These are phyloP conservation scores for Arabidopsis arenosa DNA, from an alignment of 345 rosid species.

Conservation along the genomic window DNA sequence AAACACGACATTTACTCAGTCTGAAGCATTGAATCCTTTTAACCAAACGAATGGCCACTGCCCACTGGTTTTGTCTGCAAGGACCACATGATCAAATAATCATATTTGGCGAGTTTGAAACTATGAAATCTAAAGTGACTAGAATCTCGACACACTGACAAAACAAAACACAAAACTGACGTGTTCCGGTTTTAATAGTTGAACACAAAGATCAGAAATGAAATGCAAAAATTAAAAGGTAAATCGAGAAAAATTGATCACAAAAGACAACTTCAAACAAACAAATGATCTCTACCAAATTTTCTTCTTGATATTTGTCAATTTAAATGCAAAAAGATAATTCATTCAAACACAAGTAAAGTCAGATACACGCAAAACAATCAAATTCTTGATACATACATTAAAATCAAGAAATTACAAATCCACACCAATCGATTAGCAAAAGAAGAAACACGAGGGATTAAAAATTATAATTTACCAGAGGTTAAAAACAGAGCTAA, in stretches of 20 bases:
- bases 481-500: conserved; percentile 13
- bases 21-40: not conserved
- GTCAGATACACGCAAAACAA: not conserved
- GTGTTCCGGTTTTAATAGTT: not conserved
- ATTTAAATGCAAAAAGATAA: too few relatives aligned
- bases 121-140: conserved; percentile 2
- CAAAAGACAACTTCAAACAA: not conserved
- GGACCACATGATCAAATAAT: not conserved
- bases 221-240: not conserved
- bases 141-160: not conserved
- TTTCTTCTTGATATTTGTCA: too few relatives aligned
- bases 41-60: not conserved
- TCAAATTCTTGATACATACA: not conserved
- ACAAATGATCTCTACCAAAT: too few relatives aligned
- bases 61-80: too few relatives aligned
- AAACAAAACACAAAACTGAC: not conserved
- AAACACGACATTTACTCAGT: conserved; percentile 8
- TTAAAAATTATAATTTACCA: conserved; percentile 5
- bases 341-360: too few relatives aligned
- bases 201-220: not conserved
- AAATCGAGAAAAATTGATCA: not conserved
- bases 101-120: not conserved
- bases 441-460: not conserved
- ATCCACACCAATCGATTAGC: conserved; percentile 18
- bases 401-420: not conserved